phyloP scores from a whole-genome alignment of 306 rosid genomes.

The Crataegus laevigata region DNA sequence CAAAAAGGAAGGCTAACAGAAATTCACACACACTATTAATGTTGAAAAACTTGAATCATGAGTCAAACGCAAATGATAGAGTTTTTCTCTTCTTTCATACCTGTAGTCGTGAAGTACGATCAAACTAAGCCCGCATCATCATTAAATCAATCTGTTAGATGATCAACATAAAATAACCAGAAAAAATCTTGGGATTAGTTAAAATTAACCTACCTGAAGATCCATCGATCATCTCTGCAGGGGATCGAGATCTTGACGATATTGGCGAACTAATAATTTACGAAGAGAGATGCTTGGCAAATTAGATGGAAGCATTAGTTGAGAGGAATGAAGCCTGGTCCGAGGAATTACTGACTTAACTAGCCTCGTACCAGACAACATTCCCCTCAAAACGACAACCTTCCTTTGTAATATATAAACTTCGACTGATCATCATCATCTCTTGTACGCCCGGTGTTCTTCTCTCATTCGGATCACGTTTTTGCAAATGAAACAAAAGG shows the following conservation, averaged over 20 bases:
- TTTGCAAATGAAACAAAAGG: background rate
- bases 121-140: constrained; percentile 23
- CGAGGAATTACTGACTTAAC: constrained; percentile 25
- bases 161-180: background rate
- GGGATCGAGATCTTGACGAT: background rate
- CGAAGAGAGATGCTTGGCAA: background rate
- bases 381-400: constrained; percentile 57
- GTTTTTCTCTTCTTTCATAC: background rate
- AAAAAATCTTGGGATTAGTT: background rate
- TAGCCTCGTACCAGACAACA: constrained; percentile 55
- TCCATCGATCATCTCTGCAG: background rate
- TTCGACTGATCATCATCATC: background rate
- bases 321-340: constrained; percentile 95
- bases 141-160: constrained; percentile 24
- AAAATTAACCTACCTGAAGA: constrained; percentile 27
- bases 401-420: constrained; percentile 9
- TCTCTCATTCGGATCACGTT: background rate
- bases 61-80: background rate
- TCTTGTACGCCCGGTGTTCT: background rate
- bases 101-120: background rate
- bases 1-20: background rate
- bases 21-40: background rate
- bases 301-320: constrained; percentile 13
- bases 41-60: constrained; percentile 1
- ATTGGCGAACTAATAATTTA: background rate